Base-by-base conservation (phyloP, 176 grass and related monocot species). In the Areca catechu region DNA sequence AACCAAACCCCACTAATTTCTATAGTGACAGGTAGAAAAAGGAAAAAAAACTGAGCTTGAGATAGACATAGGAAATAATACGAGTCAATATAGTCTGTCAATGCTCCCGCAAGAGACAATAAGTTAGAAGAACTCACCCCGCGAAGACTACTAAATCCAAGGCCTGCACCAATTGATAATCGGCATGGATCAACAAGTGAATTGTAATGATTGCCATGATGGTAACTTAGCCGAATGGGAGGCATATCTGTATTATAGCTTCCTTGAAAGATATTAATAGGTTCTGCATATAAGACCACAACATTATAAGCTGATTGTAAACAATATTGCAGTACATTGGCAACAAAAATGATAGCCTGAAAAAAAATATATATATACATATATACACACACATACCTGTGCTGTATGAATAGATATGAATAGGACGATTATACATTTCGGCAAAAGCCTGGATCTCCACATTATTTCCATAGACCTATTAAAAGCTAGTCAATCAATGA, bases 211-310 rank as follows among this genome's bases (percentile, higher is more conserved):
- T 93, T 99, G 51, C 94, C 94, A 6, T 98, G 84, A 76, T 99
- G 94, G 71, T 83, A 99, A 76, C 88, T 93, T 72, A 99, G 72
- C 71, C 88, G 83, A 76, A 99, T 88, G 25, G 88, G 88, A 67
- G 94, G 94, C 68, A 78, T 61, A 19, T 99, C 94, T 50, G 94
- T 99, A 49, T 83, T 58, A 78, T 99, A 99, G 61, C 67, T 99
- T 82, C 94, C 88, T 71, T 99, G 94, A 80, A 93, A 99, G 74
- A 98, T 98, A 63, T 99, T 99, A 75, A 99, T 89, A 55, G 94
- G 88, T 19, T 99, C 94, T 99, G 94, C 76, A 74, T 37, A 51
- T 56, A 72, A 72, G 54, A 71, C 15, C 6, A 70, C 62, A 85
- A 27, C 7, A 54, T 49, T 71, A 66, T 37, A 51, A 59, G 57